These are phyloP conservation scores for Gracilariopsis chorda DNA, from an alignment of 23 red algal species.

Conservation along the genomic window DNA sequence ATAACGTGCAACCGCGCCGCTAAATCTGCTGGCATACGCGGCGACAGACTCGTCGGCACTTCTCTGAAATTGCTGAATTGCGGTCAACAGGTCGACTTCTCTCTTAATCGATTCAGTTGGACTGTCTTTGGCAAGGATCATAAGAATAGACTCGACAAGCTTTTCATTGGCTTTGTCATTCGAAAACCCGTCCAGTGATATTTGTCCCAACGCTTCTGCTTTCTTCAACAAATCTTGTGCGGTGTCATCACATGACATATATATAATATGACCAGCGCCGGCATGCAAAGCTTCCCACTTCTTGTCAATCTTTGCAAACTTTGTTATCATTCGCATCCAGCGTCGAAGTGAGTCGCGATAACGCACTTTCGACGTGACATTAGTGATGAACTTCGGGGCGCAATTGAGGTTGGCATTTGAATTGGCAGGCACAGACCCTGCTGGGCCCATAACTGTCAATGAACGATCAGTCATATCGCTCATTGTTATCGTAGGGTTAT, in stretches of 20 bases:
- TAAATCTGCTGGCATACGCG: background rate
- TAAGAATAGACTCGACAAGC: background rate
- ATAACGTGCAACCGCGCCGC: background rate
- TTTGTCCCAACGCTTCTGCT: background rate
- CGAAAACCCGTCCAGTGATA: background rate
- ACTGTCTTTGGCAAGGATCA: slow-evolving; percentile 6
- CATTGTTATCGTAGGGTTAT: too few species aligned
- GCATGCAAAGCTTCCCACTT: background rate
- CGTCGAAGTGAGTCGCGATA: background rate
- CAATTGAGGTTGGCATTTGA: background rate
- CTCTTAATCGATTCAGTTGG: background rate
- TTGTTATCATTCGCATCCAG: background rate
- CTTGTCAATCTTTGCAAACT: background rate
- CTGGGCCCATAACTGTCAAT: background rate
- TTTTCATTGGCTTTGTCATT: background rate
- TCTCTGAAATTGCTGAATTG: background rate
- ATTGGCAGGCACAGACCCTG: background rate
- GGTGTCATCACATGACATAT: background rate
- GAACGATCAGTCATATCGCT: too few species aligned
- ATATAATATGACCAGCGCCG: background rate
- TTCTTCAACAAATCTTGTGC: slow-evolving; percentile 17
- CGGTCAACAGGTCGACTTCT: slow-evolving; percentile 29
- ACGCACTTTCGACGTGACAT: background rate
- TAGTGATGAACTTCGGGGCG: slow-evolving; percentile 17
- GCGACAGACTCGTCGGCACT: background rate